Base-by-base conservation (phyloP, 306 rosid genomes). In the Quercus ilex region DNA sequence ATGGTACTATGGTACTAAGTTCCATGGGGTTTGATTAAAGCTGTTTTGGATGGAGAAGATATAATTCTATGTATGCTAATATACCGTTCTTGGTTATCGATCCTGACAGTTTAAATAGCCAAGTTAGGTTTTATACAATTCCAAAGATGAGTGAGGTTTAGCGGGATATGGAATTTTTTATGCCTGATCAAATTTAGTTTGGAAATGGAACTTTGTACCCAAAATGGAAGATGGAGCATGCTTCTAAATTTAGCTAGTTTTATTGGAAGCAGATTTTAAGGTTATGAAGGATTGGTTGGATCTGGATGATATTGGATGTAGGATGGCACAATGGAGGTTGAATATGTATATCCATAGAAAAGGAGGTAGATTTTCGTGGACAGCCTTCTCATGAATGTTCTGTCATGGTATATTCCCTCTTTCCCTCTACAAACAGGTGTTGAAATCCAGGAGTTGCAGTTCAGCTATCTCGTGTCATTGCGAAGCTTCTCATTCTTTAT, bases 401-500 rank as follows among this genome's bases (percentile, higher is more conserved):
- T 21, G 4, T 52, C 81, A 23, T 52, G 28, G n/a, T 74, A 55
- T 25, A 62, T 80, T 28, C 75, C 74, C 53, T 41, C 70, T 77
- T 80, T 33, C 73, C 74, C 53, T 41, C 74, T 77, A 62, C 25
- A 53, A 75, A 56, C 60, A 18, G 23, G 41, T 46, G 9, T 5
- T 53, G 64, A 69, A 68, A 67, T 56, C 56, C 71, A 52, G 56
- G 53, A 26, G 55, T 71, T 31, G 79, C 65, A 35, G 62, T 21
- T 28, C 51, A 4, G 65, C 77, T 69, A 51, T 89, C 80, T 52
- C 60, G 25, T 73, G 77, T 57, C 62, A 25, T 67, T 73, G 70
- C 31, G 43, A 73, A 74, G 84, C 51, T 63, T 69, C 74, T 76
- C 20, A 5, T 55, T 84, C 83, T 71, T 52, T 83, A 63, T 83